Percentiles rank a stretch among this genome's conserved stretches.
These are phyloP conservation scores for Colletotrichum cuscutae DNA, from an alignment of 2,329 filamentous ascomycete species.

Conservation along the genomic window DNA sequence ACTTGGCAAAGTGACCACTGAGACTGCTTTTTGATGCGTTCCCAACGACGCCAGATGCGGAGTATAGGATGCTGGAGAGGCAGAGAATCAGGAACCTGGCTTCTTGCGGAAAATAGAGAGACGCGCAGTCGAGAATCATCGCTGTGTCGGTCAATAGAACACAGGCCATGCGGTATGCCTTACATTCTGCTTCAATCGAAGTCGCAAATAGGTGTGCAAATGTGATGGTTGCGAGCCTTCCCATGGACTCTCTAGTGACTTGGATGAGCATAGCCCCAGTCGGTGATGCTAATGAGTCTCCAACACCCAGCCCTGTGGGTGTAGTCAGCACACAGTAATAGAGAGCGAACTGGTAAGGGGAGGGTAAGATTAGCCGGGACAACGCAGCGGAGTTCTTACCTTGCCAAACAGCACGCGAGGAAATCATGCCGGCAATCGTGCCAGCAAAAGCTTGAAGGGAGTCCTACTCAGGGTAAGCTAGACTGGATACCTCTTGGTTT, in stretches of 20 bases:
- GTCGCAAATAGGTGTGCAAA: slow-evolving; percentile 31
- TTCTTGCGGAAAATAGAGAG: slow-evolving; percentile 10
- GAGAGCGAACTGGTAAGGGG: too few species aligned
- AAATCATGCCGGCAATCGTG: slow-evolving; percentile 33
- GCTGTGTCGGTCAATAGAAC: slow-evolving; percentile 17
- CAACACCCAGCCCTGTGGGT: slow-evolving; percentile 16
- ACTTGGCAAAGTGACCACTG: slow-evolving; percentile 30
- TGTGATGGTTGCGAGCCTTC: slow-evolving; percentile 25
- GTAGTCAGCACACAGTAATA: not conserved
- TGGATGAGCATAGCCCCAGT: slow-evolving; percentile 30
- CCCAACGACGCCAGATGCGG: slow-evolving; percentile 21
- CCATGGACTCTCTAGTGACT: slow-evolving; percentile 31
- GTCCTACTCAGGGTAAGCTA: slow-evolving; percentile 6
- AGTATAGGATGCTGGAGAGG: slow-evolving; percentile 22
- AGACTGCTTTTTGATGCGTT: slow-evolving; percentile 32
- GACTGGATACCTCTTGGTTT: accelerated
- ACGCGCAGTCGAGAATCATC: slow-evolving; percentile 27
- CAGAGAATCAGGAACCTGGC: slow-evolving; percentile 12
- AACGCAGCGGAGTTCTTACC: not conserved
- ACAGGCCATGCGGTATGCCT: slow-evolving; percentile 24
- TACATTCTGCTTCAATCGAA: slow-evolving; percentile 31
- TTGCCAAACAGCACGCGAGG: slow-evolving; percentile 32
- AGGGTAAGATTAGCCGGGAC: not conserved
- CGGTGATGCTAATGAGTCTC: slow-evolving; percentile 27
- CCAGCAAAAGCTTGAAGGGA: slow-evolving; percentile 31